phyloP scores from a whole-genome alignment of 1,284 basidiomycete species.

The Lignosus rhinocerotis region DNA sequence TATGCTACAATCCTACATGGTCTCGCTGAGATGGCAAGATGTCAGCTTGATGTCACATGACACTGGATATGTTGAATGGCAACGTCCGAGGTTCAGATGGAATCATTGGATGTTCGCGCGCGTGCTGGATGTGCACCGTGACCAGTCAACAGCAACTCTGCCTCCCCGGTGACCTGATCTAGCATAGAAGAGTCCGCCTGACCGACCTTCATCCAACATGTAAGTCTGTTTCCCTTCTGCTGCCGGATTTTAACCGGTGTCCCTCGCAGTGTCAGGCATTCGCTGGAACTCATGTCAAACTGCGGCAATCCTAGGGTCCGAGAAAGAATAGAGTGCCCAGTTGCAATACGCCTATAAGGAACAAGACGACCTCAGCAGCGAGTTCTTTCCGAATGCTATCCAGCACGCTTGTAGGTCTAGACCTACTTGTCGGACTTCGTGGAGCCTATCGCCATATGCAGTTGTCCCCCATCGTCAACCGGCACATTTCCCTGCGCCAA shows the following conservation, averaged over 20 bases:
- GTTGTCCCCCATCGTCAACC: neutral
- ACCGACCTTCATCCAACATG: neutral
- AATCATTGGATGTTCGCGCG: neutral
- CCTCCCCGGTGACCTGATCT: neutral
- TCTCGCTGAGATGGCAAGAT: neutral
- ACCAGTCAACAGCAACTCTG: neutral
- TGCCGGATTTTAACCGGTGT: conserved; percentile 12
- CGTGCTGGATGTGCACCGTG: neutral
- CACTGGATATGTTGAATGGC: neutral
- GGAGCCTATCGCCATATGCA: neutral
- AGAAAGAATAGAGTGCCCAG: neutral
- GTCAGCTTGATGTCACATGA: neutral
- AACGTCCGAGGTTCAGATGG: neutral
- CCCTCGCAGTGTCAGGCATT: neutral
- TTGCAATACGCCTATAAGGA: too few relatives aligned
- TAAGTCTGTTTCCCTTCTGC: neutral
- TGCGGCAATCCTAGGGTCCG: neutral
- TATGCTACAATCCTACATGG: too few relatives aligned
- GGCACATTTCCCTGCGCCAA: conserved; percentile 17
- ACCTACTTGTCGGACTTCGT: too few relatives aligned
- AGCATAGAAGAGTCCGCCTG: conserved; percentile 4
- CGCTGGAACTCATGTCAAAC: neutral
- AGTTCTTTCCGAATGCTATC: too few relatives aligned
- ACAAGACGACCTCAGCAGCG: too few relatives aligned
- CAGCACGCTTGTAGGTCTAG: too few relatives aligned